Base-by-base conservation (phyloP, 2,329 filamentous ascomycete genomes). In the Aspergillus viridinutans region DNA sequence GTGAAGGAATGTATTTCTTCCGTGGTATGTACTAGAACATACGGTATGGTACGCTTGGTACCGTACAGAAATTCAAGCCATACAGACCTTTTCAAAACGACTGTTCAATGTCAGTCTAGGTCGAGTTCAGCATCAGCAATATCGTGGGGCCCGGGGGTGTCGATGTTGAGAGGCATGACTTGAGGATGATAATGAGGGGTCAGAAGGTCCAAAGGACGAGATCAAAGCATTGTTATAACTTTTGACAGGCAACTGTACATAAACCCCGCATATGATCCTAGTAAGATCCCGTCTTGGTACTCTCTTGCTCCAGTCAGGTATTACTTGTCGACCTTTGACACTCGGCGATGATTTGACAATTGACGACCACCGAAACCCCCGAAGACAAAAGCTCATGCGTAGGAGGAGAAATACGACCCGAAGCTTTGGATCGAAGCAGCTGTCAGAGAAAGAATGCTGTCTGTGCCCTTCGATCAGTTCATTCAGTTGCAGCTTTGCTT, bases 231-330 rank as follows among this genome's bases (percentile, higher is more conserved):
- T 47, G 23, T 47, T 47, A 23, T 14, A 47, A 25, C 23, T 47
- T 47, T 25, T 47, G 21, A 47, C 43, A 47, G 23, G 43, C 23
- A 47, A 47, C 21, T 20, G 14, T 26, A 23, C 43, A 26, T 47
- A 23, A 21, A 53, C 59, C 48, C 54, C 59, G 58, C 55, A 51
- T 61, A 55, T 52, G 47, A 47, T 47, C 43, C 43, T 26, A 23
- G 43, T 25, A 7, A 14, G 43, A 47, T 23, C 9, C 43, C 23
- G 21, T 25, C 43, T 17, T 14, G 12, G 5, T 21, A 47, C 20
- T 43, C 4, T 21, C 28, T 21, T 7, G 20, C n/a, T 47, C 3
- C 9, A 23, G 21, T 14, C 29, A 32, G 29, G 29, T 47, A 23
- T 47, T 23, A 20, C n/a, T 12, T 23, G 42, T 45, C 12, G 4